Conservation (phyloP, 768 basidiomycete species). For the Leccinum variicolor region DNA sequence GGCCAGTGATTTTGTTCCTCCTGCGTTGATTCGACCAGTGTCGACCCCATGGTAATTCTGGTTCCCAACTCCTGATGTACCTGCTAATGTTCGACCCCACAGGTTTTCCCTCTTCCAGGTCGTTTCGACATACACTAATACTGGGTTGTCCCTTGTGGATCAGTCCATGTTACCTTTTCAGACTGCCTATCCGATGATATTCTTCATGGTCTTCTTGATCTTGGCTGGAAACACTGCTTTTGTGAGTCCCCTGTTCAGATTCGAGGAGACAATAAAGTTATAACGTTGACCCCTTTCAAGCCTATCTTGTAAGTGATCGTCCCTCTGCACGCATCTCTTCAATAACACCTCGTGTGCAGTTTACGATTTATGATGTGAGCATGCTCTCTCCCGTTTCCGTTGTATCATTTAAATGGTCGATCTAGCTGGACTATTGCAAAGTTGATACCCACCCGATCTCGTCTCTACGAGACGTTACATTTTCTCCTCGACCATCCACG, state of each 20-base stretch:
- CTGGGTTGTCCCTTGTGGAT: constrained; percentile 85
- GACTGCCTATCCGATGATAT: constrained; percentile 75
- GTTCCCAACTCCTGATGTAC: background rate
- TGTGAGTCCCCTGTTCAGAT: constrained; percentile 49
- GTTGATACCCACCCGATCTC: constrained; percentile 54
- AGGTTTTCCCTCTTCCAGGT: constrained; percentile 88
- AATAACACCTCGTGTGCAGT: constrained; percentile 34
- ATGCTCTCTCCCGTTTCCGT: background rate
- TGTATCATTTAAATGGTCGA: constrained; percentile 1
- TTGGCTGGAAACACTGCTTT: constrained; percentile 93
- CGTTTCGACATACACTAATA: constrained; percentile 85
- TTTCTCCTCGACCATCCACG: constrained; percentile 96
- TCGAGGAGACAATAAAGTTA: background rate
- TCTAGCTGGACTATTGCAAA: constrained; percentile 73
- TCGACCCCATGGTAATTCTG: constrained; percentile 58
- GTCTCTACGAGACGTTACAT: constrained; percentile 72
- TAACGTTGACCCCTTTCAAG: constrained; percentile 34
- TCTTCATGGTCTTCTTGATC: constrained; percentile 69
- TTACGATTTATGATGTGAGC: constrained; percentile 81
- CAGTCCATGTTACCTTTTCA: constrained; percentile 92
- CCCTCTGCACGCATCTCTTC: background rate
- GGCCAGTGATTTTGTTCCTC: constrained; percentile 56
- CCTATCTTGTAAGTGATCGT: constrained; percentile 72
- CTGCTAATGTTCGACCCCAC: background rate
- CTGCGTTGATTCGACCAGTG: constrained; percentile 52